These are phyloP conservation scores for Graphilbum sp. DNA, from an alignment of 2,329 filamentous ascomycete species.

Conservation along the genomic window DNA sequence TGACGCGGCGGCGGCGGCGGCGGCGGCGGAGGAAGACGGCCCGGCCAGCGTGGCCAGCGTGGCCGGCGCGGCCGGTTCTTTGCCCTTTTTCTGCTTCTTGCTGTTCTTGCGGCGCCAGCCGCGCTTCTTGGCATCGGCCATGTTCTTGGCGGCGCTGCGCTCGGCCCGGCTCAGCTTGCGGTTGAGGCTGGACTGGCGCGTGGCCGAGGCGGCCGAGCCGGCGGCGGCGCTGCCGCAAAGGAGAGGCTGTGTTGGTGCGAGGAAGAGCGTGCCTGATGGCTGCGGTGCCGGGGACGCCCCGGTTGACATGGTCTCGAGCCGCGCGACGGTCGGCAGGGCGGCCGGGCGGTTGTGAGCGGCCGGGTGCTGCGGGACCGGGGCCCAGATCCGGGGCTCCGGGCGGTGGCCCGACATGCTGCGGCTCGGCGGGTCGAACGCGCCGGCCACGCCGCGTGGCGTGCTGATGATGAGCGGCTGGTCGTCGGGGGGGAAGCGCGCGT, in stretches of 20 bases:
- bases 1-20: too few species aligned
- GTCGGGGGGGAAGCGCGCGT: constrained; percentile 14
- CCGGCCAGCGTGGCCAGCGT: too few species aligned
- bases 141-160: constrained; percentile 44
- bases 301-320: constrained; percentile 41
- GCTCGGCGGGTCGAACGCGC: constrained; percentile 31
- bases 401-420: constrained; percentile 16
- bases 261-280: too few species aligned
- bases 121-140: constrained; percentile 40
- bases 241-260: too few species aligned
- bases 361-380: constrained; percentile 36
- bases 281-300: too few species aligned
- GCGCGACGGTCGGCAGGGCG: constrained; percentile 29
- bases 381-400: constrained; percentile 30
- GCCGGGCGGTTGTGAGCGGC: constrained; percentile 19
- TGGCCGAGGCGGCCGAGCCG: too few species aligned
- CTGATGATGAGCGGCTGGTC: constrained; percentile 45
- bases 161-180: constrained; percentile 38
- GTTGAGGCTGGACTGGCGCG: constrained; percentile 23
- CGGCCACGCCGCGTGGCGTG: constrained; percentile 37
- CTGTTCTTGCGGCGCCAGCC: constrained; percentile 31
- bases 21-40: too few species aligned
- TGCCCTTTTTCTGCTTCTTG: constrained; percentile 18
- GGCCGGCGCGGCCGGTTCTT: background rate
- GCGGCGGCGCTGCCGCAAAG: too few species aligned